Conservation (phyloP, 78 protist genomes). For the Chrysochromulina tobinii region DNA sequence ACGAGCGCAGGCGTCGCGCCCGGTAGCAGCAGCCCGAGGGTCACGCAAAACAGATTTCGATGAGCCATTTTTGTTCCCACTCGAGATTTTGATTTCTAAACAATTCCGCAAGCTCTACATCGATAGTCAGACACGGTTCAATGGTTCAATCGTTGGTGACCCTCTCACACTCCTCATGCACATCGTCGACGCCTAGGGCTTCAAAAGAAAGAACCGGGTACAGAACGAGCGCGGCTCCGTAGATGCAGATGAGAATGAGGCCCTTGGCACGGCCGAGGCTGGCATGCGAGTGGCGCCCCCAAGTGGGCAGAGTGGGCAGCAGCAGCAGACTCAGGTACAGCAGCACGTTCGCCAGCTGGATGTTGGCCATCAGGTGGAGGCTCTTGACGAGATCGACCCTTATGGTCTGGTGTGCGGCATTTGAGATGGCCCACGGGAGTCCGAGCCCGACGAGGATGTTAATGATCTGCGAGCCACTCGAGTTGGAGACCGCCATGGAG, state of each 20-base stretch:
- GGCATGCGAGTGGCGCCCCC: not conserved
- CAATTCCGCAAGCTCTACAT: too few species aligned
- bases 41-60: too few species aligned
- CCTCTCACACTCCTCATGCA: too few species aligned
- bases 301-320: not conserved
- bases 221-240: not conserved
- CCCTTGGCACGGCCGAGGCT: conserved; percentile 17
- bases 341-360: not conserved
- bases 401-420: not conserved
- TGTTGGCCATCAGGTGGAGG: not conserved
- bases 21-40: too few species aligned
- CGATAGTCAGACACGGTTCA: too few species aligned
- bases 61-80: too few species aligned
- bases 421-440: conserved; percentile 37
- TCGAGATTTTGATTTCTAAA: too few species aligned
- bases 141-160: too few species aligned
- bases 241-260: not conserved
- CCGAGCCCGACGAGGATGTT: conserved; percentile 47
- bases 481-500: conserved; percentile 47
- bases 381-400: not conserved
- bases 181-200: too few species aligned
- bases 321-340: not conserved
- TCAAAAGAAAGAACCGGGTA: too few species aligned
- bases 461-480: conserved; percentile 37
- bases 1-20: too few species aligned